These are phyloP conservation scores for Metschnikowia noctiluminum DNA, from an alignment of 805 yeast genomes.

Conservation along the genomic window DNA sequence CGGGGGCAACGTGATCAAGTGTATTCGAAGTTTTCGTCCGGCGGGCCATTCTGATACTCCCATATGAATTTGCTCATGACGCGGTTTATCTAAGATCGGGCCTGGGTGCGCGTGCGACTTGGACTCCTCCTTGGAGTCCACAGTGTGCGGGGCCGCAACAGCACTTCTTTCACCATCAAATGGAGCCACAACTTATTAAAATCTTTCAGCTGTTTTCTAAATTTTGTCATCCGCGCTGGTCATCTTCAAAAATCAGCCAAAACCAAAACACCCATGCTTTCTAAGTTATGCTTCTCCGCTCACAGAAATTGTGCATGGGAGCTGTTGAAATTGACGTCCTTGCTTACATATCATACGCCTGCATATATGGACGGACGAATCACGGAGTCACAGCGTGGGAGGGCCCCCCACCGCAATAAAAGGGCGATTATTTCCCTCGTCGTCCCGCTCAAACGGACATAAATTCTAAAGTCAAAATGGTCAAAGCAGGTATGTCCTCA, in stretches of 20 bases:
- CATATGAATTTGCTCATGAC: not conserved
- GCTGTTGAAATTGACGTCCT: not conserved
- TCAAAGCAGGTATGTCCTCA: conserved; percentile 57
- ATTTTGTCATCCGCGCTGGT: no score
- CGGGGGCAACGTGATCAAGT: conserved; percentile 27
- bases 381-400: conserved; percentile 1
- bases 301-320: not conserved
- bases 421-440: conserved; percentile 1
- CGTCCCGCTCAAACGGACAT: not conserved
- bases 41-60: not conserved
- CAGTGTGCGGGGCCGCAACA: no score
- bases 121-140: not conserved
- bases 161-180: no score
- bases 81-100: not conserved
- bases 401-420: conserved; percentile 4
- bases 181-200: no score
- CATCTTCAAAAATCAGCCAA: no score
- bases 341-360: not conserved
- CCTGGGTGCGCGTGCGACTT: conserved; percentile 1
- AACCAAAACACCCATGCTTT: no score
- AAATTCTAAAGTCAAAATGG: conserved; percentile 40
- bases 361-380: not conserved
- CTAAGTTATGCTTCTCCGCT: no score
- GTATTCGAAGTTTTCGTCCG: conserved; percentile 19
- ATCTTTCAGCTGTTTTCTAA: no score